A percentile compares a stretch with the other conserved stretches of the same genome.
Conservation (phyloP, 2,329 filamentous ascomycete genomes). For the Fusarium setosum region DNA sequence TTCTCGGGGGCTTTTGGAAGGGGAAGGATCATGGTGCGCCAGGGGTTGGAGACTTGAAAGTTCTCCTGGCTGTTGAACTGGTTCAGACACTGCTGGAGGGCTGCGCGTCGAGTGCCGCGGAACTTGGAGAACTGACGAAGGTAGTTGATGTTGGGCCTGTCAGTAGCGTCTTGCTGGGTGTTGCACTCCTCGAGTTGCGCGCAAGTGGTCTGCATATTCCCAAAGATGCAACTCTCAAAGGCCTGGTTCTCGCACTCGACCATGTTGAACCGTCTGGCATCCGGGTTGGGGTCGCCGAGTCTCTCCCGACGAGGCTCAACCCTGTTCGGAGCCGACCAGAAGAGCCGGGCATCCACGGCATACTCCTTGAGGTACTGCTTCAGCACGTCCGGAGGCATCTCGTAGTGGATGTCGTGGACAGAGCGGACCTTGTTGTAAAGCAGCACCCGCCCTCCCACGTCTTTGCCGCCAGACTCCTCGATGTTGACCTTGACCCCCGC, state of each 20-base stretch:
- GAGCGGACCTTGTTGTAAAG: constrained; percentile 17
- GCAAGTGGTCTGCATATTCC: constrained; percentile 36
- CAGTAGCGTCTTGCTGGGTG: constrained; percentile 1
- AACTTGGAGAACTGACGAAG: constrained; percentile 47
- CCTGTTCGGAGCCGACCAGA: constrained; percentile 7
- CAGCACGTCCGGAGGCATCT: constrained; percentile 27
- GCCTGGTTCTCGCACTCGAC: constrained; percentile 48
- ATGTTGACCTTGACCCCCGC: constrained; percentile 12
- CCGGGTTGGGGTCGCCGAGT: neutral
- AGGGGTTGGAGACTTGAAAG: constrained; percentile 48
- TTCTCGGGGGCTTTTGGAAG: constrained; percentile 18
- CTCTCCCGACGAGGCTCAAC: neutral
- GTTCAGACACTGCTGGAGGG: constrained; percentile 56
- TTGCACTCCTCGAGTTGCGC: constrained; percentile 4
- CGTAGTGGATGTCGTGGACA: constrained; percentile 42
- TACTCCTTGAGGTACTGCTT: constrained; percentile 24
- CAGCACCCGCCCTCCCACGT: constrained; percentile 27
- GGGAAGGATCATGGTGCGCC: constrained; percentile 52
- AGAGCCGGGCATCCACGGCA: constrained; percentile 11
- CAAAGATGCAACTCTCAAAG: constrained; percentile 49
- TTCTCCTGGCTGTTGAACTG: constrained; percentile 53
- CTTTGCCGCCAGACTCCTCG: neutral
- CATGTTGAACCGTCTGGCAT: constrained; percentile 44
- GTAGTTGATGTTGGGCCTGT: constrained; percentile 14
- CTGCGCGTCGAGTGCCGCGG: constrained; percentile 58